A percentile compares a stretch with the other conserved stretches of the same genome.
Conservation (phyloP, 768 basidiomycete genomes). For the Leccinum boreale region DNA sequence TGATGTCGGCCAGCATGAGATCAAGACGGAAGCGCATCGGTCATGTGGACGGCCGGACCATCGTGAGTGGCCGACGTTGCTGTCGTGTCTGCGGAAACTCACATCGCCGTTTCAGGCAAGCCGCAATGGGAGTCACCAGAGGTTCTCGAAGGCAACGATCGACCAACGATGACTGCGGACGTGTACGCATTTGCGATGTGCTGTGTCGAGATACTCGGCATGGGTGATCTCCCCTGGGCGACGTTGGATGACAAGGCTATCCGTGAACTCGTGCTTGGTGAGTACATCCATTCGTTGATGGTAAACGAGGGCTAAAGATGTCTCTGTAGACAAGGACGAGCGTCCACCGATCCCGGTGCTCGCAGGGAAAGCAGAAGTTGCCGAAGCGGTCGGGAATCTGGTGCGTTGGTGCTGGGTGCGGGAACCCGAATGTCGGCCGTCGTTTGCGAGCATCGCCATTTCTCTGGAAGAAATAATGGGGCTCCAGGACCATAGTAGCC, state of each 20-base stretch:
- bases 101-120: constrained; percentile 48
- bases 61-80: constrained; percentile 30
- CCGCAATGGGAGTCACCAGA: constrained; percentile 74
- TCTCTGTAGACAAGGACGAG: constrained; percentile 42
- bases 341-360: constrained; percentile 47
- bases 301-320: not conserved
- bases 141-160: constrained; percentile 46
- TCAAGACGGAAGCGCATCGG: constrained; percentile 67
- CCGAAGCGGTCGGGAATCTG: constrained; percentile 38
- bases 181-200: constrained; percentile 69
- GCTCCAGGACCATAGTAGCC: constrained; percentile 28
- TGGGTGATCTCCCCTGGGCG: constrained; percentile 61
- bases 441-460: constrained; percentile 47
- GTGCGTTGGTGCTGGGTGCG: constrained; percentile 56
- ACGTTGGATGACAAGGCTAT: constrained; percentile 50
- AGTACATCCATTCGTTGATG: constrained; percentile 12
- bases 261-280: constrained; percentile 50
- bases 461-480: constrained; percentile 46
- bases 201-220: constrained; percentile 60
- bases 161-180: constrained; percentile 54
- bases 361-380: constrained; percentile 32
- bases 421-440: constrained; percentile 48
- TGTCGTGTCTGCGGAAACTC: not conserved
- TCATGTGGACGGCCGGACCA: constrained; percentile 50
- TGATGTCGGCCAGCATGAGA: constrained; percentile 81